Base-by-base conservation (phyloP, 2,329 filamentous ascomycete species). In the Metarhizium rileyi region DNA sequence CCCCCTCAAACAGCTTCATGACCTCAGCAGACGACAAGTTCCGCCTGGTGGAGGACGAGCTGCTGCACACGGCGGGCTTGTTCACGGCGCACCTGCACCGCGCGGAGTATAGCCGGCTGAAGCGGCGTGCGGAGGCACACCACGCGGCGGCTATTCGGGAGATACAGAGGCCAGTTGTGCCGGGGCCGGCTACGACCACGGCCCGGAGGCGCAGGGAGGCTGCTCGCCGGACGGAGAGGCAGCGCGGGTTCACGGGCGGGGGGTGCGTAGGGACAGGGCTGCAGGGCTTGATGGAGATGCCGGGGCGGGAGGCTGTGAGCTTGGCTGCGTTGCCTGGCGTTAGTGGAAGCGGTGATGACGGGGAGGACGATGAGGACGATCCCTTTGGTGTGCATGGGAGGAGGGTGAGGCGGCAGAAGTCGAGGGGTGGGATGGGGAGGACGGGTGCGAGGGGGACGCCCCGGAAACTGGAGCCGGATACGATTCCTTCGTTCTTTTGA, bases 41-140 rank as follows among this genome's bases (percentile, higher is more conserved):
- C 65, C 83, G 86, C 58, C 90, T 91, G 84, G 87, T 93, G 0
- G 87, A 91, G 64, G 87, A 93, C 58, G 87, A 91, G 56, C 80
- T 93, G 54, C 68, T 84, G 20, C 69, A 76, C 16, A 78, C 81
- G 0, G 87, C 87, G 0, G 77, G 80, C 47, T 69, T 72, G 3
- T 91, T 87, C 65, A 91, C 87, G 0, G 75, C 77, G 5, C 86
- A 90, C 63, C 74, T 91, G 2, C 86, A 90, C 61, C 78, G 81
- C n/a, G 84, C 81, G 16, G 86, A 90, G 63, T 91, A 91, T 62
- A 73, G 81, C 51, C 77, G 83, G 4, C 74, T 87, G 42, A 85
- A 84, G 63, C 67, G 70, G 30, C 67, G 71, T 33, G 78, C 80
- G 3, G 76, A 71, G 54, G 61, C 70, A 9, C 73, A 76, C 46